These are phyloP conservation scores for Xylaria flabelliformis DNA, from an alignment of 495 filamentous ascomycete species.

Conservation along the genomic window DNA sequence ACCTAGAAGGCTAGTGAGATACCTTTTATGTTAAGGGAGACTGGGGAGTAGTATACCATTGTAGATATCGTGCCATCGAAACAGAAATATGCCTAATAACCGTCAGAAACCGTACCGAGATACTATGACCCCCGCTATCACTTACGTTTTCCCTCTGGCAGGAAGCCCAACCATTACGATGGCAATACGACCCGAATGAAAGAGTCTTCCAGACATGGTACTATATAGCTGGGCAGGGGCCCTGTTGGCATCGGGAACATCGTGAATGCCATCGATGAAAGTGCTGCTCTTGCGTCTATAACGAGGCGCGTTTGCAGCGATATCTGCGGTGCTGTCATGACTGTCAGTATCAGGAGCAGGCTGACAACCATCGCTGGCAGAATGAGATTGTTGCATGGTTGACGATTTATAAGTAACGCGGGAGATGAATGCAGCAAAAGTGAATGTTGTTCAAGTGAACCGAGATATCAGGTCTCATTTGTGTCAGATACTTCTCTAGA, in stretches of 20 bases:
- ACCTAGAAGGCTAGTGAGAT: slow-evolving; percentile 56
- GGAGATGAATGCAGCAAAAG: not conserved
- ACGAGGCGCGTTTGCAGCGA: slow-evolving; percentile 83
- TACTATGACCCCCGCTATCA: slow-evolving; percentile 25
- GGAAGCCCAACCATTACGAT: slow-evolving; percentile 97
- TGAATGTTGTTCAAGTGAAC: not conserved
- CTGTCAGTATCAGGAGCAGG: slow-evolving; percentile 26
- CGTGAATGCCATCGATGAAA: slow-evolving; percentile 97
- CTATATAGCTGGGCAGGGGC: slow-evolving; percentile 98
- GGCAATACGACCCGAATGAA: slow-evolving; percentile 95
- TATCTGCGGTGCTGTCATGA: slow-evolving; percentile 73
- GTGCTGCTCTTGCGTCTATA: slow-evolving; percentile 88
- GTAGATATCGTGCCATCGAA: slow-evolving; percentile 90
- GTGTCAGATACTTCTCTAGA: not conserved
- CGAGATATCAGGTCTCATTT: not conserved
- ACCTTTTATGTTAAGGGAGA: not conserved
- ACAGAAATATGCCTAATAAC: slow-evolving; percentile 84
- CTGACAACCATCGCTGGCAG: slow-evolving; percentile 26
- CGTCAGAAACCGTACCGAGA: slow-evolving; percentile 33
- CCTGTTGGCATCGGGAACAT: slow-evolving; percentile 82
- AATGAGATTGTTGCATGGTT: slow-evolving; percentile 24
- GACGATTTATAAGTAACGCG: not conserved
- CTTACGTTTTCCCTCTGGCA: slow-evolving; percentile 94
- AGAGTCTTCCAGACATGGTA: slow-evolving; percentile 94
- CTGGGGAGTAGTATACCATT: slow-evolving; percentile 65